These are phyloP conservation scores for Triticum timopheevii DNA, from an alignment of 176 grass and related monocot species.

Conservation along the genomic window DNA sequence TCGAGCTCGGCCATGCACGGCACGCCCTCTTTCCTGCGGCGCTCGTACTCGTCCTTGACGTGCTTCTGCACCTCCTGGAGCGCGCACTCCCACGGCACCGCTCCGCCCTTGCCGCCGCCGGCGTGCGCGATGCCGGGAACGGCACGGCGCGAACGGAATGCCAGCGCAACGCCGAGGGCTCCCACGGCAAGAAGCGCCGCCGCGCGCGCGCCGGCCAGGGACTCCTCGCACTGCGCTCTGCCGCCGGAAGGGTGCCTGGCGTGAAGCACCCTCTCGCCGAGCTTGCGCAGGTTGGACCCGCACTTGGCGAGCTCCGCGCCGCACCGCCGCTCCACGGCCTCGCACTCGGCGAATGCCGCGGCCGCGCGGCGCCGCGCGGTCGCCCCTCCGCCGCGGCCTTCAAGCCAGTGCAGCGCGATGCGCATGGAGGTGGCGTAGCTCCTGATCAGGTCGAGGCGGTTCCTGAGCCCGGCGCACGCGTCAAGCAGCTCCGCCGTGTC, in stretches of 20 bases:
- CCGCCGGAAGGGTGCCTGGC: background rate
- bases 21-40: constrained; percentile 51
- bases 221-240: constrained; percentile 19
- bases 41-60: constrained; percentile 72
- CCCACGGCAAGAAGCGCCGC: constrained; percentile 49
- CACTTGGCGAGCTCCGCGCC: constrained; percentile 71
- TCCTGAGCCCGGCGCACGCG: constrained; percentile 52
- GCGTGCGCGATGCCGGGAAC: background rate
- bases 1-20: constrained; percentile 73
- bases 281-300: constrained; percentile 62
- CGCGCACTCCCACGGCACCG: constrained; percentile 50
- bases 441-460: constrained; percentile 42
- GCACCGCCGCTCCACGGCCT: constrained; percentile 62
- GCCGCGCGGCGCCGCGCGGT: constrained; percentile 3
- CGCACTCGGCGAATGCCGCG: constrained; percentile 50
- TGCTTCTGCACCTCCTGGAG: constrained; percentile 65
- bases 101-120: constrained; percentile 1
- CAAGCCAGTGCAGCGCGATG: constrained; percentile 64
- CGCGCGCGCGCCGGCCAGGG: constrained; percentile 49
- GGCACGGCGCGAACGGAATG: constrained; percentile 53
- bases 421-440: constrained; percentile 40
- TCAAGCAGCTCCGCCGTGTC: constrained; percentile 73
- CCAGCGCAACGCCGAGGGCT: constrained; percentile 44
- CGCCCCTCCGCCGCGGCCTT: background rate
- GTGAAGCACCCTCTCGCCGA: constrained; percentile 53